Evolutionary conservation across 345 rosid genomes (phyloP), one percentile per base, ranked within the genome.

Genomic region (Pistacia vera): DNA sequence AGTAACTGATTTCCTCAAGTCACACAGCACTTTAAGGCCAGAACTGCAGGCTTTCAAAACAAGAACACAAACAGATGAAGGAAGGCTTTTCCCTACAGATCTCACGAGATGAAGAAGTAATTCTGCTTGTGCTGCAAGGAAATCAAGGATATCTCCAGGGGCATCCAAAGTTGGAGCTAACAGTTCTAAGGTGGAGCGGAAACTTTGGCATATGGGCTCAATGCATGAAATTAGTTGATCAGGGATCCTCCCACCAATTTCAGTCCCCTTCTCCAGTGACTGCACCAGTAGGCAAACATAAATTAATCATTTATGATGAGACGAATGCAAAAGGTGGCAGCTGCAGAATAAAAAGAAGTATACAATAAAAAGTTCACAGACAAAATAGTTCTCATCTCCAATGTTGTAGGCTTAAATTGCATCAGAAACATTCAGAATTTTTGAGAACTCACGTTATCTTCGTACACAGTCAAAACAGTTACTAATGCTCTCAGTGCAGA

Each of bases 51-150:
- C 87, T 81, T 83, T 89, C 60, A 93, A 75, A 78, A 92, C 81
- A 69, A 83, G 81, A 48, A 86, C 77, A 86, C 88, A 83, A 58
- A 75, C 71, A 68, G 95, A 78, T 68, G 77, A 62, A 28, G 94
- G 52, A 58, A 89, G 78, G 73, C 81, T 81, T 60, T 73, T 84
- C 71, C 69, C 72, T 8, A 78, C 84, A 12, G 85, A 84, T 86
- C 88, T 89, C 73, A 85, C 80, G 63, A 93, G 86, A 80, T 75
- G 82, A 67, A 88, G 86, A 78, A 96, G 87, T 69, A 96, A 74
- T 79, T 92, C 95, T 56, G 87, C 88, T 78, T 91, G 91, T 68
- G 92, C 91, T 62, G 85, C 71, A 72, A 96, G 92, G 74, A 82
- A 84, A 81, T 86, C 86, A 71, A 90, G 83, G 68, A 87, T 82